phyloP scores from a whole-genome alignment of 2,329 filamentous ascomycete genomes.

The Cladosporium sp. region DNA sequence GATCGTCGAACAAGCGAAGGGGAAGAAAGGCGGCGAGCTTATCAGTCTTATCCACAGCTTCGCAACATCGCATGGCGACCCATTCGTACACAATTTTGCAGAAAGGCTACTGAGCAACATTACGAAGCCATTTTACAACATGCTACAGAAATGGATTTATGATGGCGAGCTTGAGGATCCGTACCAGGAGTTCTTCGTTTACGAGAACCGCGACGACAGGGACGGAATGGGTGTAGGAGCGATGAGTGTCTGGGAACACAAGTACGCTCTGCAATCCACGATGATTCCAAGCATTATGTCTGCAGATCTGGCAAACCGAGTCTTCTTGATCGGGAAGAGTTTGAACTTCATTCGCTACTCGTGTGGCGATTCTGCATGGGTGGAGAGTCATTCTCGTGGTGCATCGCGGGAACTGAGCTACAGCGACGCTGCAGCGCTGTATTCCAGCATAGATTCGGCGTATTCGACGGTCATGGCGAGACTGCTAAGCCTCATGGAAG shows the following conservation, averaged over 20 bases:
- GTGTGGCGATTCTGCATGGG: constrained; percentile 91
- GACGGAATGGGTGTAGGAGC: constrained; percentile 50
- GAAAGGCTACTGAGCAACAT: constrained; percentile 83
- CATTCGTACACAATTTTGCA: constrained; percentile 88
- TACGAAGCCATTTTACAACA: constrained; percentile 93
- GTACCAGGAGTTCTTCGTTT: constrained; percentile 91
- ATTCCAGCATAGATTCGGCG: constrained; percentile 91
- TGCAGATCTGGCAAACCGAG: constrained; percentile 88
- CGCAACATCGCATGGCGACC: constrained; percentile 89
- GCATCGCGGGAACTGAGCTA: constrained; percentile 90
- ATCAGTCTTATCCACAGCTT: constrained; percentile 93
- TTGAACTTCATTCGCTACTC: constrained; percentile 97
- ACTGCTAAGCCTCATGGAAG: constrained; percentile 86
- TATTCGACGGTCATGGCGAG: constrained; percentile 98
- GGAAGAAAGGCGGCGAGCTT: constrained; percentile 81
- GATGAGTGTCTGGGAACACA: constrained; percentile 96
- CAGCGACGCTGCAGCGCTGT: constrained; percentile 86
- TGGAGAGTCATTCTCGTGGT: constrained; percentile 89
- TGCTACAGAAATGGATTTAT: constrained; percentile 95
- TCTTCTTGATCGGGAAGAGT: constrained; percentile 96
- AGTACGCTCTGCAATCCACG: constrained; percentile 77
- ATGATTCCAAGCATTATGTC: constrained; percentile 96
- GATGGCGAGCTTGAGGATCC: constrained; percentile 97
- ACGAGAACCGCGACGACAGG: constrained; percentile 64
- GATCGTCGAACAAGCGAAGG: constrained; percentile 86